Conservation (phyloP, 1,284 basidiomycete genomes). For the Rhizopogon hawkerae region DNA sequence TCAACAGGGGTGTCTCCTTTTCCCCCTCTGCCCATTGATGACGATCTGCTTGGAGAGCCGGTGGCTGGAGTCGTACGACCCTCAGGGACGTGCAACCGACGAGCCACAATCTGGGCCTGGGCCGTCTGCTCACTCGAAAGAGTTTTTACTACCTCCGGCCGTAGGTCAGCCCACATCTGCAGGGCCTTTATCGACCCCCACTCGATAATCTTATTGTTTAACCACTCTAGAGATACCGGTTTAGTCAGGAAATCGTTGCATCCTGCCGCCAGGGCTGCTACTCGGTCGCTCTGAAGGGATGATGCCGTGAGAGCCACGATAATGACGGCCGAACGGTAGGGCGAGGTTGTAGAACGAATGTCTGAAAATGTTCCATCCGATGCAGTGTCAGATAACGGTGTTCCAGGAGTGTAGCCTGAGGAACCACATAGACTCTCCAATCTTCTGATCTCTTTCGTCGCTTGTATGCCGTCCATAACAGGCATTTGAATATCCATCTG, state of each 20-base stretch:
- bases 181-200: conserved; percentile 90
- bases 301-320: conserved; percentile 98
- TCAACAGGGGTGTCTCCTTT: conserved; percentile 9
- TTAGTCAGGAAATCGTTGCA: conserved; percentile 99
- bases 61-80: conserved; percentile 35
- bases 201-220: conserved; percentile 98
- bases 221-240: conserved; percentile 90
- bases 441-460: conserved; percentile 91
- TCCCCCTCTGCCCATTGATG: conserved; percentile 22
- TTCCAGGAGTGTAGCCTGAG: conserved; percentile 66
- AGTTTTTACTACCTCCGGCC: conserved; percentile 52
- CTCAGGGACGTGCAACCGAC: conserved; percentile 58
- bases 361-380: conserved; percentile 39
- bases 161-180: conserved; percentile 79
- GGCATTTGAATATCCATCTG: conserved; percentile 99
- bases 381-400: conserved; percentile 57
- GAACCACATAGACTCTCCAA: conserved; percentile 68
- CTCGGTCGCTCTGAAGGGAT: conserved; percentile 86
- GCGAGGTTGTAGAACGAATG: conserved; percentile 44
- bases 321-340: conserved; percentile 91
- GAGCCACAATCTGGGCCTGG: conserved; percentile 59
- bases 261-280: conserved; percentile 91
- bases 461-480: conserved; percentile 96
- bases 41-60: conserved; percentile 26
- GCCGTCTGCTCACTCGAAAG: conserved; percentile 49